Conservation (phyloP, 2,329 filamentous ascomycete genomes). For the Colletotrichum karsti region DNA sequence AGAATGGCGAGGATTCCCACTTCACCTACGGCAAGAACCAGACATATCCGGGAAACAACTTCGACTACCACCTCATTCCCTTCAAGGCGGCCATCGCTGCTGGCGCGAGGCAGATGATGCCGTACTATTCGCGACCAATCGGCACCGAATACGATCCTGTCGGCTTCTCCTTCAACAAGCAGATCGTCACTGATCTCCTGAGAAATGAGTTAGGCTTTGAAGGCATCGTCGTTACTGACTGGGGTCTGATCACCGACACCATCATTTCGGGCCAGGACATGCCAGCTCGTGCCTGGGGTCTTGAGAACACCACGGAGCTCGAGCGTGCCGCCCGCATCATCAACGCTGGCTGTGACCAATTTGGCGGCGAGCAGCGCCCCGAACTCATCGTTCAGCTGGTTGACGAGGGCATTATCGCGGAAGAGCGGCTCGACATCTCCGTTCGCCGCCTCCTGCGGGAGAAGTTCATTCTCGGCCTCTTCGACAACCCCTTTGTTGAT, state of each 20-base stretch:
- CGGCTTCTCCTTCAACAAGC: slow-evolving; percentile 60
- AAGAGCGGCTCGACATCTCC: slow-evolving; percentile 54
- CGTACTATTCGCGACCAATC: slow-evolving; percentile 57
- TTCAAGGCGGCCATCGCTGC: slow-evolving; percentile 59
- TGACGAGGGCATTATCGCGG: slow-evolving; percentile 46
- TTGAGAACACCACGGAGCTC: slow-evolving; percentile 51
- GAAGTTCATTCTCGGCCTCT: slow-evolving; percentile 60
- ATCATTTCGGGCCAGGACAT: slow-evolving; percentile 51
- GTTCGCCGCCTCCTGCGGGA: slow-evolving; percentile 55
- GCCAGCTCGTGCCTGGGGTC: slow-evolving; percentile 59
- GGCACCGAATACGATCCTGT: slow-evolving; percentile 55
- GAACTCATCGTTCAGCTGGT: slow-evolving; percentile 59
- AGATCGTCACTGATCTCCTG: slow-evolving; percentile 57
- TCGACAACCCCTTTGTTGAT: slow-evolving; percentile 60
- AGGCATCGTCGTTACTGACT: slow-evolving; percentile 61
- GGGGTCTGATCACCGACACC: slow-evolving; percentile 59
- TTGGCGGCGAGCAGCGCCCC: slow-evolving; percentile 57
- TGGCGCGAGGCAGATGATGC: slow-evolving; percentile 60
- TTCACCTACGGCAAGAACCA: slow-evolving; percentile 61
- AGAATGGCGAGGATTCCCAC: slow-evolving; percentile 60
- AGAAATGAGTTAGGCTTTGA: slow-evolving; percentile 56
- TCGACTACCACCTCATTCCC: slow-evolving; percentile 58
- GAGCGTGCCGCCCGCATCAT: slow-evolving; percentile 52
- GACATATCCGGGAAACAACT: slow-evolving; percentile 58
- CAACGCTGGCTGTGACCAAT: slow-evolving; percentile 60